A percentile compares a stretch with the other conserved stretches of the same genome.
Conservation (phyloP, 768 basidiomycete genomes). For the Mycena alexandri region DNA sequence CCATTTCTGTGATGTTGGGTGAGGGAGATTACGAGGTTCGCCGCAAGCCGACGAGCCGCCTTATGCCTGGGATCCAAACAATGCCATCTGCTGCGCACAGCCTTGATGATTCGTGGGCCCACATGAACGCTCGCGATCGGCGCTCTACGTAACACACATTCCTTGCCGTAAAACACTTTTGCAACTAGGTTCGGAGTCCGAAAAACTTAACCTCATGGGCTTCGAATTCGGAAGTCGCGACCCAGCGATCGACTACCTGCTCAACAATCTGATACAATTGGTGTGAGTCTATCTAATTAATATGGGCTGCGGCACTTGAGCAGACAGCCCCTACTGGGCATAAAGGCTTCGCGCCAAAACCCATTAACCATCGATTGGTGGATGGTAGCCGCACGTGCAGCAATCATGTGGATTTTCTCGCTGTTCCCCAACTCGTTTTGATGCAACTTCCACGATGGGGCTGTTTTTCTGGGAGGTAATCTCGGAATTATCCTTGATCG, state of each 20-base stretch:
- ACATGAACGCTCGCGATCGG: too few species aligned
- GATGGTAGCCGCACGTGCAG: not conserved
- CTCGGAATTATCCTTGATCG: conserved; percentile 20
- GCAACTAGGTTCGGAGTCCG: too few species aligned
- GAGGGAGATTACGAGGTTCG: conserved; percentile 14
- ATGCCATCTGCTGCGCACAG: not conserved
- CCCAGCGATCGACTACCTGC: not conserved
- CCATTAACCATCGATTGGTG: not conserved
- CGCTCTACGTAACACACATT: too few species aligned
- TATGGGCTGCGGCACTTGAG: not conserved
- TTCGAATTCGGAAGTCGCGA: not conserved
- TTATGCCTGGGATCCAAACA: too few species aligned
- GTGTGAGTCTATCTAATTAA: not conserved
- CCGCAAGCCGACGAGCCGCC: too few species aligned
- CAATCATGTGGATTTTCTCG: conserved; percentile 14
- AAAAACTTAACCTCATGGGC: too few species aligned
- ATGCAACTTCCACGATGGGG: not conserved
- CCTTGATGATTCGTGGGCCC: too few species aligned
- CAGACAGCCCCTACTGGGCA: conserved; percentile 6
- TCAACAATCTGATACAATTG: not conserved
- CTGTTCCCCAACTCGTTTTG: not conserved
- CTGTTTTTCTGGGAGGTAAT: conserved; percentile 10
- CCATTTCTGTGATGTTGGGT: conserved; percentile 21
- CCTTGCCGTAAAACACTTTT: too few species aligned
- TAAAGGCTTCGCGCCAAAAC: not conserved